Evolutionary conservation across 2,329 filamentous ascomycete species (phyloP).

Genomic region (Diaporthe citrichinensis): DNA sequence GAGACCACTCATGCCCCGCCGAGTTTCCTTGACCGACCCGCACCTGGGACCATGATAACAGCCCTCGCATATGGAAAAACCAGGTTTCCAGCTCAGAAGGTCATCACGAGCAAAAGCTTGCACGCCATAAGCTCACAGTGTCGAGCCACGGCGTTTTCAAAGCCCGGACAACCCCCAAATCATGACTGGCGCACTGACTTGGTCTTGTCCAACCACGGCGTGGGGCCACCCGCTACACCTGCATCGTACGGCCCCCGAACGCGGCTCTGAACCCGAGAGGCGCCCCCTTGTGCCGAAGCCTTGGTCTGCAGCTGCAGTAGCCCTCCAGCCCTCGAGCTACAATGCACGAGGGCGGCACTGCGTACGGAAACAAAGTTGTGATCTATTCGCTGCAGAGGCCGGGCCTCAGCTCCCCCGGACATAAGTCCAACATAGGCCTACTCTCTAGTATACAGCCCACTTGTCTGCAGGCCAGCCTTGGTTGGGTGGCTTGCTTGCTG

Average conservation of each 20-base stretch:
- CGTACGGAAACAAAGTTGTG: conserved; percentile 5
- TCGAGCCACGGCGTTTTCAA: neutral
- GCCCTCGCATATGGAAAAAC: neutral
- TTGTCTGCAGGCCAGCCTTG: conserved; percentile 3
- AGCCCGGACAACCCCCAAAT: conserved; percentile 32
- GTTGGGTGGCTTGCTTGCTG: conserved; percentile 23
- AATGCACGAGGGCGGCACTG: neutral
- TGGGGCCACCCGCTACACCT: conserved; percentile 21
- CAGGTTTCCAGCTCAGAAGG: neutral
- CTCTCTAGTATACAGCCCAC: conserved; percentile 8
- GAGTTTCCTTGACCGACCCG: conserved; percentile 6
- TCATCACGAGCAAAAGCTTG: neutral
- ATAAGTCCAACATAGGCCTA: neutral
- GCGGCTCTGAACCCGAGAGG: conserved; percentile 27
- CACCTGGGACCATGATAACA: conserved; percentile 10
- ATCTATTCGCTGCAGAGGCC: neutral
- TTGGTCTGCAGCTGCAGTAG: conserved; percentile 22
- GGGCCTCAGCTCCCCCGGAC: conserved; percentile 1
- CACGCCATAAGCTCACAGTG: neutral
- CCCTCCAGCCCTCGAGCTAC: neutral
- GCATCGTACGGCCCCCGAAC: conserved; percentile 40
- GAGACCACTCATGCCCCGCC: neutral
- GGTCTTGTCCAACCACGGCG: conserved; percentile 32
- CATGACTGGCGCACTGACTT: conserved; percentile 7
- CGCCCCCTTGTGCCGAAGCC: conserved; percentile 11